phyloP scores from a whole-genome alignment of 305 asterid genomes.

The Euphrasia arctica region DNA sequence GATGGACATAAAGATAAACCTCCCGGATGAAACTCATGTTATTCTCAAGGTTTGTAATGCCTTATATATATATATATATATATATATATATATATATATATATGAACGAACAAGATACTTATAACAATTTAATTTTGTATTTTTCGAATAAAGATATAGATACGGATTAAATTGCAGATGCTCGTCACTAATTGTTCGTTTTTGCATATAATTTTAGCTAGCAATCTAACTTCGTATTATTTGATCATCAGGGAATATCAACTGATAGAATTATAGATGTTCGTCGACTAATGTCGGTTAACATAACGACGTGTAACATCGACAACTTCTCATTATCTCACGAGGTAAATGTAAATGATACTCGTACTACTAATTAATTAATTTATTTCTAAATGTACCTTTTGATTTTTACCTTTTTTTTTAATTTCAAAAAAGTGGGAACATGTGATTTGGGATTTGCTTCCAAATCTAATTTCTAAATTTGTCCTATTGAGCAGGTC shows the following conservation, averaged over 20 bases:
- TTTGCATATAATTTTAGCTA: too few species aligned
- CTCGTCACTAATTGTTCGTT: slow-evolving; percentile 58
- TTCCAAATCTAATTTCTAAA: slow-evolving; percentile 19
- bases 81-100: too few species aligned
- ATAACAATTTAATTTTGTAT: background rate
- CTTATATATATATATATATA: too few species aligned
- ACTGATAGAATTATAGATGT: slow-evolving; percentile 81
- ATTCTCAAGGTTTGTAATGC: slow-evolving; percentile 66
- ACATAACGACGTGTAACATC: slow-evolving; percentile 56
- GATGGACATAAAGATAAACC: slow-evolving; percentile 79
- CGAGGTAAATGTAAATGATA: slow-evolving; percentile 48
- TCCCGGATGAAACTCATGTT: slow-evolving; percentile 76
- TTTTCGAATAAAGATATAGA: slow-evolving; percentile 1
- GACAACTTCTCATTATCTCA: slow-evolving; percentile 72
- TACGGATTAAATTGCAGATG: slow-evolving; percentile 69
- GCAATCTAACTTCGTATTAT: background rate
- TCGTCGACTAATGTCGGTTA: slow-evolving; percentile 60
- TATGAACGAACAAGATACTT: background rate
- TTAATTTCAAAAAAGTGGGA: background rate
- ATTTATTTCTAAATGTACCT: background rate
- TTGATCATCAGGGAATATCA: slow-evolving; percentile 74
- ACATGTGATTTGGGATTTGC: slow-evolving; percentile 26
- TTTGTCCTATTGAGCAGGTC: slow-evolving; percentile 38
- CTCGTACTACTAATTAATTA: too few species aligned
- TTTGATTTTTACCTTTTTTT: background rate